Evolutionary conservation across 305 asterid genomes (phyloP), one percentile per base, ranked within the genome.

Genomic region (Stenogyne calaminthoides): DNA sequence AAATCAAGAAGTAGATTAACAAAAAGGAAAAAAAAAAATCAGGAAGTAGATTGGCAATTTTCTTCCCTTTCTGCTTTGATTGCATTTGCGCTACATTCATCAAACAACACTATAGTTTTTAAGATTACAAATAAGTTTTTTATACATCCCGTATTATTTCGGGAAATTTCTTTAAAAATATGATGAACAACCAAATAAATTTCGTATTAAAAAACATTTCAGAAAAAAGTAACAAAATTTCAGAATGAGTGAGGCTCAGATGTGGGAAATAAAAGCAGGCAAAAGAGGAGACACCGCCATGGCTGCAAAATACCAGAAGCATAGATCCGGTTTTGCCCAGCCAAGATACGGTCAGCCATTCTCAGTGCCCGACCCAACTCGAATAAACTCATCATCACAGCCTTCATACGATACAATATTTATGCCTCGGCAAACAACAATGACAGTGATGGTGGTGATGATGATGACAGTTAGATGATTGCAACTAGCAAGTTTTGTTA

Each of bases 331-430:
- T 79, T 74, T 44, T 34, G 77, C 83, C 86, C 83, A 69, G 79
- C 84, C 84, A 80, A 77, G 76, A 77, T 74, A 81, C 82, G 76
- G 82, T 40, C 81, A 1, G 20, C 71, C 39, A 15, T 5, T 56
- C 61, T 25, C 52, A 39, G 27, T 22, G 47, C 75, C 82, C 72
- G 34, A 62, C 64, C 75, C 72, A 73, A 69, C 67, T 64, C 64
- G 1, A 34, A n/a, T 2, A 66, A 66, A 20, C 1, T 47, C 12
- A 60, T 12, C 78, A 55, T 78, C 82, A 73, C 61, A n/a, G 75
- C 82, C 82, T 64, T 12, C 12, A 6, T 40, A 0, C 11, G 3
- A 42, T 42, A n/a, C n/a, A n/a, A n/a, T n/a, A 9, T 6, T 10
- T 42, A 42, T 11, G n/a, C 49, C 15, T 42, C 49, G 46, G 10